These are phyloP conservation scores for Termitomyces sp. DNA, from an alignment of 768 basidiomycete species.

Conservation along the genomic window DNA sequence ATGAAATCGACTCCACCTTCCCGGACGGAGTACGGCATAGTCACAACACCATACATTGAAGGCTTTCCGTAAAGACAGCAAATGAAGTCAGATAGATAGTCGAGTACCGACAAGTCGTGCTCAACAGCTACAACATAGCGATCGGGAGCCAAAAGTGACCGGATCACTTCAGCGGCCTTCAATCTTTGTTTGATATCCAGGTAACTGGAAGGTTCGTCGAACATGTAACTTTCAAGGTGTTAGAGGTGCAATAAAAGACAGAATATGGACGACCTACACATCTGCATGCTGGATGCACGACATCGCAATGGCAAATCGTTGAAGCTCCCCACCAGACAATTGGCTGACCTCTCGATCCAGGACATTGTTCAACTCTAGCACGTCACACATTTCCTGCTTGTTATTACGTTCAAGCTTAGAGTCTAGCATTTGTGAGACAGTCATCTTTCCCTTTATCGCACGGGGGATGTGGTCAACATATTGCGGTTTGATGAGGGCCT, in stretches of 20 bases:
- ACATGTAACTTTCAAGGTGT: slow-evolving; percentile 74
- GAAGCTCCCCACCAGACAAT: slow-evolving; percentile 94
- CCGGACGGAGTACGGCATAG: slow-evolving; percentile 96
- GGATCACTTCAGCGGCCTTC: slow-evolving; percentile 92
- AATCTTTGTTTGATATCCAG: slow-evolving; percentile 95
- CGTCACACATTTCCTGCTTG: slow-evolving; percentile 79
- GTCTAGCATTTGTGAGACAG: slow-evolving; percentile 89
- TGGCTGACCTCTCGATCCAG: slow-evolving; percentile 80
- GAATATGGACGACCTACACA: slow-evolving; percentile 54
- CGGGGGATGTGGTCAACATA: slow-evolving; percentile 99
- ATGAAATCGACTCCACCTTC: slow-evolving; percentile 57
- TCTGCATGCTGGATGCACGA: slow-evolving; percentile 93
- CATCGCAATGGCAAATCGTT: slow-evolving; percentile 98
- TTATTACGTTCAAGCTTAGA: slow-evolving; percentile 86
- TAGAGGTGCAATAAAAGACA: not conserved
- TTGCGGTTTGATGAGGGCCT: slow-evolving; percentile 98
- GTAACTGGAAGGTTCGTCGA: slow-evolving; percentile 98
- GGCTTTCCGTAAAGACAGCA: slow-evolving; percentile 98
- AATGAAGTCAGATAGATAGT: slow-evolving; percentile 97
- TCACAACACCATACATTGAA: slow-evolving; percentile 97
- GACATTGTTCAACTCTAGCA: slow-evolving; percentile 84
- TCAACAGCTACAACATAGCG: slow-evolving; percentile 97
- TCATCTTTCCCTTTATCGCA: slow-evolving; percentile 87
- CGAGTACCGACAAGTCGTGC: slow-evolving; percentile 96
- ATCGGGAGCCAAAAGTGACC: slow-evolving; percentile 71